Evolutionary conservation across 768 basidiomycete genomes (phyloP).

Genomic region (Termitomyces sp.): DNA sequence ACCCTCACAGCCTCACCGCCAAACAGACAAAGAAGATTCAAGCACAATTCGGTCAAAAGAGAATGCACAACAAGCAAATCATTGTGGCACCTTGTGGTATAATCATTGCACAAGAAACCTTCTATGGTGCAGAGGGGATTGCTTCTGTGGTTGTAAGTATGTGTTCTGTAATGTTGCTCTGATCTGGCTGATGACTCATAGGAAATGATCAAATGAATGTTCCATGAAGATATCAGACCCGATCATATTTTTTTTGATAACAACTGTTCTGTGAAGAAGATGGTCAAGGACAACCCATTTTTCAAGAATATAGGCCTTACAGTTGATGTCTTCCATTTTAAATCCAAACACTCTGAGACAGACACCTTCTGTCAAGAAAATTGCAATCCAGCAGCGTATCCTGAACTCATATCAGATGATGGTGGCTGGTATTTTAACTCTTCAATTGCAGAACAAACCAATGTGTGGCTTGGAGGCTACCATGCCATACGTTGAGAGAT

Average conservation of each 20-base stretch:
- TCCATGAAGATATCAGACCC: neutral
- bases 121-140: constrained; percentile 30
- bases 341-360: constrained; percentile 29
- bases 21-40: neutral
- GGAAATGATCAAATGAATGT: neutral
- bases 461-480: constrained; percentile 39
- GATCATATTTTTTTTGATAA: constrained; percentile 27
- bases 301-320: constrained; percentile 11
- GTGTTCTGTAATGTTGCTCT: constrained; percentile 5
- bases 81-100: constrained; percentile 33
- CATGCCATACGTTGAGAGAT: constrained; percentile 31
- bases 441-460: constrained; percentile 38
- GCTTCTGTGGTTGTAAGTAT: neutral
- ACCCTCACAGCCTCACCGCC: too few species aligned
- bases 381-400: constrained; percentile 34
- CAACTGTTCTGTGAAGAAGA: constrained; percentile 22
- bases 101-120: constrained; percentile 27
- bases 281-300: constrained; percentile 6
- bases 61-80: constrained; percentile 16
- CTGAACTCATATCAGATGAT: constrained; percentile 29
- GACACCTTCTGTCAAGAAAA: constrained; percentile 24
- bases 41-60: constrained; percentile 26
- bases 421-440: constrained; percentile 41
- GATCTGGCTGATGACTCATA: neutral
- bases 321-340: constrained; percentile 15